Evolutionary conservation across 306 rosid genomes (phyloP).

Genomic region (Cercis canadensis): DNA sequence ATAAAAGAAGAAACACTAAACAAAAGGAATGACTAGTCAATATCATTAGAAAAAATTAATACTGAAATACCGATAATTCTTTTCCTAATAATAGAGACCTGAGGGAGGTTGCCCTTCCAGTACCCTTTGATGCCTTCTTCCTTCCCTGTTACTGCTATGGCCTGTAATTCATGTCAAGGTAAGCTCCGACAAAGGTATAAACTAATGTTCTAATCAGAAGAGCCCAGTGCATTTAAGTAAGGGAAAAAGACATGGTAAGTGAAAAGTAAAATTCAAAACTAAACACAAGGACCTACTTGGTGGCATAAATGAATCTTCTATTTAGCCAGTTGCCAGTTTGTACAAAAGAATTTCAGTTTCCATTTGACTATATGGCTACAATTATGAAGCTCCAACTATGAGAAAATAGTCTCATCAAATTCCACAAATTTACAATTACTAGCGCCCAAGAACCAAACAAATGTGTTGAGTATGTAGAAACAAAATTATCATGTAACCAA

Average conservation of each 20-base stretch:
- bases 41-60: constrained; percentile 27
- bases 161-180: constrained; percentile 56
- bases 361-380: no score
- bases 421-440: no score
- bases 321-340: no score
- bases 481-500: no score
- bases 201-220: constrained; percentile 15
- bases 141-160: constrained; percentile 77
- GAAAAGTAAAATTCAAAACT: background rate
- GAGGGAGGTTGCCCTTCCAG: constrained; percentile 99
- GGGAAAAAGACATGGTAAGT: background rate
- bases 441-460: no score
- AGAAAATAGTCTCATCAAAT: no score
- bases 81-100: constrained; percentile 55
- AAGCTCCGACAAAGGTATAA: constrained; percentile 32
- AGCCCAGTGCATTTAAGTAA: constrained; percentile 33
- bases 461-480: no score
- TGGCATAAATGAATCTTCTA: no score
- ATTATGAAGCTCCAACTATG: no score
- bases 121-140: constrained; percentile 91
- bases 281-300: no score
- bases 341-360: no score
- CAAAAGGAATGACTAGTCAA: constrained; percentile 32
- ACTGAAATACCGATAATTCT: constrained; percentile 25
- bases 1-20: constrained; percentile 37